Evolutionary conservation across 306 rosid genomes (phyloP).

Genomic region (Sechiopsis laciniata): DNA sequence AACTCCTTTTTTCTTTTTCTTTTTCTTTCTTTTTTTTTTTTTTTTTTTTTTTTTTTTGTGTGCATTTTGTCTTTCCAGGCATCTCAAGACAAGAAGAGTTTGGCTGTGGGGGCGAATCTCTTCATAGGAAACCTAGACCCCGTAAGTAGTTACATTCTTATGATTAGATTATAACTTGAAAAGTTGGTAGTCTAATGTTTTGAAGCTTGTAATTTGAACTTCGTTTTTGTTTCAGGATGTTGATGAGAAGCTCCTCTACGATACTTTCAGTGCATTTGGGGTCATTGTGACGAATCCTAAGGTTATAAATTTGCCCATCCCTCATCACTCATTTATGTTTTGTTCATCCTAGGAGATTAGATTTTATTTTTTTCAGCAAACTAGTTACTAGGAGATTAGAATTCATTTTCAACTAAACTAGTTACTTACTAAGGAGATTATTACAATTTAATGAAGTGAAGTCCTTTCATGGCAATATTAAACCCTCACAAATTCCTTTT

Average conservation of each 20-base stretch:
- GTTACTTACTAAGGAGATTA: not conserved
- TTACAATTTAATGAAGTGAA: not conserved
- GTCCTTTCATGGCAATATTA: not conserved
- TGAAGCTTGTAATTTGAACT: constrained; percentile 1
- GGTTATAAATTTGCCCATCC: constrained; percentile 31
- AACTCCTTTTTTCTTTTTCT: no score
- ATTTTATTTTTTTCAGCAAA: no score
- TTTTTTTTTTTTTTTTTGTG: no score
- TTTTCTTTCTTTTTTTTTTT: no score
- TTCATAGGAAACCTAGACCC: constrained; percentile 95
- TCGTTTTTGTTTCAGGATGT: constrained; percentile 63
- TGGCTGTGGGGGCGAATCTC: constrained; percentile 97
- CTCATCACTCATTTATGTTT: no score
- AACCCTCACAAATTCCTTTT: not conserved
- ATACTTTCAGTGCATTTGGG: constrained; percentile 98
- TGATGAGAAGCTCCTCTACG: constrained; percentile 91
- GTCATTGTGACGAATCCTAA: constrained; percentile 95
- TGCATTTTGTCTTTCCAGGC: constrained; percentile 47
- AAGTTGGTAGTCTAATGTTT: not conserved
- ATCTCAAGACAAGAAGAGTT: constrained; percentile 93
- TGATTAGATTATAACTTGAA: constrained; percentile 19
- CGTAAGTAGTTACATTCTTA: constrained; percentile 53
- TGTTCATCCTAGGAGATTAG: no score
- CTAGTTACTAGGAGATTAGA: not conserved
- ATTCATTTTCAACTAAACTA: constrained; percentile 6